Evolutionary conservation across 192 early-diverging fungal species (phyloP).

Genomic region (Phycomyces nitens): DNA sequence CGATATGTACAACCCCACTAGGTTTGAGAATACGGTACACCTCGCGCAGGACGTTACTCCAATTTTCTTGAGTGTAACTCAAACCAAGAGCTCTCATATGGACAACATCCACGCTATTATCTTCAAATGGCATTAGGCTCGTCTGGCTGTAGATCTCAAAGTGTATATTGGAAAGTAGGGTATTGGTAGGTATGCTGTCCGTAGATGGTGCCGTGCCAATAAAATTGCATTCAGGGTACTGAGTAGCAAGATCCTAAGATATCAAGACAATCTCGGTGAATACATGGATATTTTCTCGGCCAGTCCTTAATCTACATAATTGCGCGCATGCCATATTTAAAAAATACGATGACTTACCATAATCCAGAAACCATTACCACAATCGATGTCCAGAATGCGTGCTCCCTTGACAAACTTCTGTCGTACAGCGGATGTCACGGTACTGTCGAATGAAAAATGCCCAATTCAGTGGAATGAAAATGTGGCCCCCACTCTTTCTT

Average conservation of each 20-base stretch:
- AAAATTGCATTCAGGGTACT: slow-evolving; percentile 10
- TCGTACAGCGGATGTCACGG: slow-evolving; percentile 4
- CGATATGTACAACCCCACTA: slow-evolving; percentile 15
- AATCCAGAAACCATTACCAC: slow-evolving; percentile 12
- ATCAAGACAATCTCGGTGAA: not conserved
- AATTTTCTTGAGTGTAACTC: slow-evolving; percentile 9
- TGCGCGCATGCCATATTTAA: no score
- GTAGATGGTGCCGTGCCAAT: not conserved
- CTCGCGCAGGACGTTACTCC: slow-evolving; percentile 15
- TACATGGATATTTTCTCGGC: not conserved
- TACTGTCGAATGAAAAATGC: slow-evolving; percentile 6
- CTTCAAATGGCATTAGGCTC: not conserved
- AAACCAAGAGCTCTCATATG: slow-evolving; percentile 12
- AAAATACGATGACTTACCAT: slow-evolving; percentile 4
- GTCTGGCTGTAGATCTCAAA: not conserved
- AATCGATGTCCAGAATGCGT: slow-evolving; percentile 9
- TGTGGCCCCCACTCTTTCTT: no score
- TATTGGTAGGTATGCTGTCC: not conserved
- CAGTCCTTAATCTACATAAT: not conserved
- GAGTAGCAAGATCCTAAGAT: slow-evolving; percentile 17
- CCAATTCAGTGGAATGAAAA: no score
- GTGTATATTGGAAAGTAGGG: slow-evolving; percentile 7
- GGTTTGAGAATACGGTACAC: slow-evolving; percentile 27
- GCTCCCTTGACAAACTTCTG: slow-evolving; percentile 11
- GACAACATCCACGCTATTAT: slow-evolving; percentile 5